Conservation (phyloP, 805 yeast genomes). For the Pichia eremophila region DNA sequence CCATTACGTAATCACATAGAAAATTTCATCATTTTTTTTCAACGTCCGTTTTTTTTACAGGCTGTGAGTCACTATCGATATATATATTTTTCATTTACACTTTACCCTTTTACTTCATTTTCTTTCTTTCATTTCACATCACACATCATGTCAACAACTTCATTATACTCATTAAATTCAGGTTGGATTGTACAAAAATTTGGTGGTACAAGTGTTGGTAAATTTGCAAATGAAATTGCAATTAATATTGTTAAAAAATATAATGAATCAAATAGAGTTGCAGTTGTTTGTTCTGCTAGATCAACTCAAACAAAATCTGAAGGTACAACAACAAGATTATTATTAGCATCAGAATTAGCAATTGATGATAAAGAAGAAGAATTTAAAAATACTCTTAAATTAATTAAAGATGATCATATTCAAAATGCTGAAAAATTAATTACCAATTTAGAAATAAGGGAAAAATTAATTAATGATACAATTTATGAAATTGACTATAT, state of each 20-base stretch:
- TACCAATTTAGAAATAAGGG: conserved; percentile 34
- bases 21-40: too few species aligned
- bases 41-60: too few species aligned
- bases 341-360: conserved; percentile 77
- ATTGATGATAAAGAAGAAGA: conserved; percentile 43
- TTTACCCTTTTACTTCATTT: neutral
- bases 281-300: conserved; percentile 94
- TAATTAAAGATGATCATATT: conserved; percentile 71
- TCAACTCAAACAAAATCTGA: conserved; percentile 85
- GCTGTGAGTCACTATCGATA: too few species aligned
- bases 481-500: conserved; percentile 58
- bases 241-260: conserved; percentile 72
- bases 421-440: conserved; percentile 56
- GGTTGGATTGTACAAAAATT: conserved; percentile 86
- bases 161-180: conserved; percentile 16
- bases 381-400: conserved; percentile 48
- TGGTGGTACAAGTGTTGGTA: conserved; percentile 97
- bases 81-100: too few species aligned
- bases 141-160: conserved; percentile 13
- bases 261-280: conserved; percentile 55
- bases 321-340: conserved; percentile 86
- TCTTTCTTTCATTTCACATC: neutral
- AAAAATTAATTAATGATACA: conserved; percentile 50
- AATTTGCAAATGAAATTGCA: conserved; percentile 78
- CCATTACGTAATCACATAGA: too few species aligned